Conservation (phyloP, 441 rosid species). For the Euphorbia schlechtendalii region DNA sequence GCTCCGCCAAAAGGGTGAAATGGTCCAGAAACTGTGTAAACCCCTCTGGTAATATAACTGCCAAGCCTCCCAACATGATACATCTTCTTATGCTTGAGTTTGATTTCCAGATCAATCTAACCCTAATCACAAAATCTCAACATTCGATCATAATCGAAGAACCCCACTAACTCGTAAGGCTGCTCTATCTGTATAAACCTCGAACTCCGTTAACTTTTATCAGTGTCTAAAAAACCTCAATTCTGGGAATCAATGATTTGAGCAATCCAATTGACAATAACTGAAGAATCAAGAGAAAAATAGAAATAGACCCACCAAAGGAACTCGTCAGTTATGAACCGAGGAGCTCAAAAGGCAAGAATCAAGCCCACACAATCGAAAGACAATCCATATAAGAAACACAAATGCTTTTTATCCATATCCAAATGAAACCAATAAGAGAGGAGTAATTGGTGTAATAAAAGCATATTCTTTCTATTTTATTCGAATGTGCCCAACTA, state of each 20-base stretch:
- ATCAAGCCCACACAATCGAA: conserved; percentile 8
- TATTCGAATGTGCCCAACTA: conserved; percentile 34
- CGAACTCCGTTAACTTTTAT: not conserved
- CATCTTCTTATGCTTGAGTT: conserved; percentile 35
- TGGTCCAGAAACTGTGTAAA: conserved; percentile 76
- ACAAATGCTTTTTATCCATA: not conserved
- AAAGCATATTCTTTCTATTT: conserved; percentile 43
- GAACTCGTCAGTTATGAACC: conserved; percentile 7
- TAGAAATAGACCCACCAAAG: conserved; percentile 13
- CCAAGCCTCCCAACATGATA: conserved; percentile 83
- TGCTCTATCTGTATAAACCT: conserved; percentile 10
- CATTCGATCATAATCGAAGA: conserved; percentile 22
- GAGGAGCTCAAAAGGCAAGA: conserved; percentile 19
- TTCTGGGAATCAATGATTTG: conserved; percentile 7
- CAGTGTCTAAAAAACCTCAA: not conserved
- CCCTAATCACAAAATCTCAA: conserved; percentile 22
- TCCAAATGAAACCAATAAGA: conserved; percentile 15
- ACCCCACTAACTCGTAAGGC: conserved; percentile 17
- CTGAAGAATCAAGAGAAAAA: conserved; percentile 2
- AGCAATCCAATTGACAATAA: conserved; percentile 17
- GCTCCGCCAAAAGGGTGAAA: conserved; percentile 99
- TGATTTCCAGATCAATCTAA: conserved; percentile 21
- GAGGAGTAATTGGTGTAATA: conserved; percentile 20
- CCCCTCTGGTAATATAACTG: conserved; percentile 76
- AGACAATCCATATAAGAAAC: conserved; percentile 18